Evolutionary conservation across 2,329 filamentous ascomycete species (phyloP), one percentile per base, ranked within the genome.

Genomic region (Alternaria arbusti): DNA sequence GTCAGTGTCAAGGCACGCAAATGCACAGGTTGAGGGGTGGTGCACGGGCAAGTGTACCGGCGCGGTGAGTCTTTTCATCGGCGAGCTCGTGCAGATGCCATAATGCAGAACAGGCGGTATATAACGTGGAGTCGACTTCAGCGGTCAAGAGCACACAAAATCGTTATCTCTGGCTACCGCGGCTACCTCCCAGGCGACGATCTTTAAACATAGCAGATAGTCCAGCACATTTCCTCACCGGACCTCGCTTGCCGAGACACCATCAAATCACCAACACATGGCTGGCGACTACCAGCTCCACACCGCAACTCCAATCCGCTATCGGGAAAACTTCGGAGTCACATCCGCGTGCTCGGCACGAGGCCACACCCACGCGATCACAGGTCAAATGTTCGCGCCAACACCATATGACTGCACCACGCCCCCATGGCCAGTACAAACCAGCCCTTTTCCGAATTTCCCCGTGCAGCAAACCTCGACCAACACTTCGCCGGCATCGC

Each of bases 351-450:
- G 28, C 49, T n/a, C 28, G 49, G 30, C 49, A 52, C 49, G 30
- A 22, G 49, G 28, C 49, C 49, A 52, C 49, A 40, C 49, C 49
- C 49, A 52, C 49, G 30, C 49, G 20, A 40, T 11, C 49, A 40
- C 49, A 52, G 17, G 49, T 52, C 49, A 52, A 52, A 44, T 59
- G 25, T 51, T 49, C 30, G 50, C 51, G 57, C 57, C 50, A 59
- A 63, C 51, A 50, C 65, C 56, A 52, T 52, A 52, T 52, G 49
- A 52, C 49, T 52, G 58, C 51, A 58, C 54, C 59, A 45, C 46
- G 26, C 43, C 15, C 46, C 28, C 57, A 28, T 32, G 36, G 46
- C 26, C 20, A 6, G 26, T 25, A 22, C 49, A 62, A 46, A 25
- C 43, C 61, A 62, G 57, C 45, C 28, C 40, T 22, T 13, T 54